Evolutionary conservation across 768 basidiomycete genomes (phyloP).

Genomic region (Tylopilus subfusipes): DNA sequence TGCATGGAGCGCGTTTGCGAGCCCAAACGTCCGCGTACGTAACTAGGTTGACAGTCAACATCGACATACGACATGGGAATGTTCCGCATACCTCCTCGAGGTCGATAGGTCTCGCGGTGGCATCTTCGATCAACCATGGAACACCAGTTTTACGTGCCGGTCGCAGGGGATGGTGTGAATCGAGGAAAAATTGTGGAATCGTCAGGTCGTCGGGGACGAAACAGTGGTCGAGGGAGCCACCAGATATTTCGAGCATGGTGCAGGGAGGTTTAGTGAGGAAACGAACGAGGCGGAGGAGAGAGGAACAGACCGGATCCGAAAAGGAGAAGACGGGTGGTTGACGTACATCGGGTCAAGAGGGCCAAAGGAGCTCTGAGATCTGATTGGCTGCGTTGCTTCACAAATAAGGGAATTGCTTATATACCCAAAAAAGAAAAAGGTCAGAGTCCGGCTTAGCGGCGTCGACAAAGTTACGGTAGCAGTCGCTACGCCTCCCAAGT

Average conservation of each 20-base stretch:
- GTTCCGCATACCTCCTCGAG: slow-evolving; percentile 44
- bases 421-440: too few species aligned
- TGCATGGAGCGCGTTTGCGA: slow-evolving; percentile 51
- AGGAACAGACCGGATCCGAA: neutral
- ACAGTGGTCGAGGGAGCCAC: slow-evolving; percentile 31
- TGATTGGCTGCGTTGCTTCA: too few species aligned
- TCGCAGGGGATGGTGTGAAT: slow-evolving; percentile 38
- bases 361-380: too few species aligned
- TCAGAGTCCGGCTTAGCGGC: too few species aligned
- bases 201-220: slow-evolving; percentile 59
- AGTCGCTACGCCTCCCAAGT: too few species aligned
- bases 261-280: neutral
- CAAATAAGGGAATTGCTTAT: too few species aligned
- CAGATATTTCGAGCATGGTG: slow-evolving; percentile 24
- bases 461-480: too few species aligned
- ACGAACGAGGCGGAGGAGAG: neutral
- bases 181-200: slow-evolving; percentile 65
- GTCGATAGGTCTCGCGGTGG: slow-evolving; percentile 41
- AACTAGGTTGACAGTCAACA: slow-evolving; percentile 26
- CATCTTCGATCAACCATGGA: slow-evolving; percentile 62
- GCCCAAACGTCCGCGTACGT: slow-evolving; percentile 41
- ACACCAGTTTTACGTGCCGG: slow-evolving; percentile 43
- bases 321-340: neutral
- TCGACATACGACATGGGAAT: neutral
- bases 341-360: neutral